These are phyloP conservation scores for Melanomma pulvis-pyrius DNA, from an alignment of 495 filamentous ascomycete genomes.

Conservation along the genomic window DNA sequence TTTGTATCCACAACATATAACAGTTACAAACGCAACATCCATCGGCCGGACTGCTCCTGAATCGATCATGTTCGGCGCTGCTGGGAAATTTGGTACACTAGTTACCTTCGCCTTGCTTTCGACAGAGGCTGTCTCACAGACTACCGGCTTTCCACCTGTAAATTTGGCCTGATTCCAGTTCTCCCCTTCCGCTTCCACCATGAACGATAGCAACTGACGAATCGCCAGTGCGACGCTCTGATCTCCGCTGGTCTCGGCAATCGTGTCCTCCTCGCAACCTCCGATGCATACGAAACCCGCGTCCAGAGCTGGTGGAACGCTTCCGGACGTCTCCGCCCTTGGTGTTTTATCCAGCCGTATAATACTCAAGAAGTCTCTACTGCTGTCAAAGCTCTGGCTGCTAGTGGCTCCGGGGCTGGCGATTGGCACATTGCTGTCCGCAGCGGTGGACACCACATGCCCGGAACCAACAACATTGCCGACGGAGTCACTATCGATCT, in stretches of 20 bases:
- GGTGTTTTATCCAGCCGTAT: conserved; percentile 46
- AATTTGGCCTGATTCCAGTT: background rate
- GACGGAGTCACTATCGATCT: conserved; percentile 59
- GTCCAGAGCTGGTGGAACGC: conserved; percentile 11
- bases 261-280: conserved; percentile 1
- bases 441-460: conserved; percentile 53
- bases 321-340: conserved; percentile 45
- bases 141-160: background rate
- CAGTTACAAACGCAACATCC: too few relatives aligned
- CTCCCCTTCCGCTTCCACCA: background rate
- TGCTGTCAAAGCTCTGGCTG: conserved; percentile 42
- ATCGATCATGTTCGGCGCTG: background rate
- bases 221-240: conserved; percentile 1
- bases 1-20: too few relatives aligned
- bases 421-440: conserved; percentile 53
- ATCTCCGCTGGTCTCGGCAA: conserved; percentile 1
- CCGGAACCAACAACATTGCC: conserved; percentile 46
- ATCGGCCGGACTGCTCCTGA: too few relatives aligned
- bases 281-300: background rate
- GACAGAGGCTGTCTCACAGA: background rate
- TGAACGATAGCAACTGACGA: background rate
- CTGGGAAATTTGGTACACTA: background rate
- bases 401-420: conserved; percentile 10
- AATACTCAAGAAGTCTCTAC: conserved; percentile 46
- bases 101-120: background rate